Evolutionary conservation across 768 basidiomycete genomes (phyloP), one percentile per base, ranked within the genome.

Genomic region (Steccherinum ochraceum): DNA sequence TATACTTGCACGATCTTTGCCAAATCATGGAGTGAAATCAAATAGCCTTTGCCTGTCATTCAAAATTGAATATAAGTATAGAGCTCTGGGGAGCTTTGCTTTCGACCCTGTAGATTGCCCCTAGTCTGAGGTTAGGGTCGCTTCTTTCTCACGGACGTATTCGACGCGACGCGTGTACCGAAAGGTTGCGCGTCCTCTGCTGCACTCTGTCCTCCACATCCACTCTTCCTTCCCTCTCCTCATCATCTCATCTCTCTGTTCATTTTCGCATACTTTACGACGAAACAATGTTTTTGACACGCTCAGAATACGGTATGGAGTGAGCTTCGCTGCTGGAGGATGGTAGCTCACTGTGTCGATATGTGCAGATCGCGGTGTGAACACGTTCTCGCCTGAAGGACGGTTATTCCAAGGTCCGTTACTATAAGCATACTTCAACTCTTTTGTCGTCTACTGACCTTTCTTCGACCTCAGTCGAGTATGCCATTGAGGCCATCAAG

Each of bases 401-500:
- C 93, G 95, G 64, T 72, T 99, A 55, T 99, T 97, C 73, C 95
- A 99, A 84, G 95, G 95, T 94, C 56, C 45, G 72, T 62, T 13
- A 18, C 39, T 18, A 25, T 39, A 45, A 20, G 49, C 48, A 39
- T n/a, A n/a, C n/a, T n/a, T n/a, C n/a, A n/a, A n/a, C n/a, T n/a
- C n/a, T n/a, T n/a, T n/a, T n/a, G n/a, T n/a, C n/a, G n/a, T 3
- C 19, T 5, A 24, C 47, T 25, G 40, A 49, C n/a, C 40, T 11
- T 39, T 7, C 12, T 49, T 26, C 45, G 24, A 49, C 26, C 26
- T 1, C 59, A 97, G 95, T 99, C 69, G 96, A 99, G 72, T 98
- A 98, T 76, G 96, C 96, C 47, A 99, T 98, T 66, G 96, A 99
- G 64, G 96, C 96, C 5, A 98, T 98, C 70, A 98, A 96, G 72